A percentile compares a stretch with the other conserved stretches of the same genome.
Evolutionary conservation across 306 rosid genomes (phyloP).

Genomic region (Ziziphus jujuba): DNA sequence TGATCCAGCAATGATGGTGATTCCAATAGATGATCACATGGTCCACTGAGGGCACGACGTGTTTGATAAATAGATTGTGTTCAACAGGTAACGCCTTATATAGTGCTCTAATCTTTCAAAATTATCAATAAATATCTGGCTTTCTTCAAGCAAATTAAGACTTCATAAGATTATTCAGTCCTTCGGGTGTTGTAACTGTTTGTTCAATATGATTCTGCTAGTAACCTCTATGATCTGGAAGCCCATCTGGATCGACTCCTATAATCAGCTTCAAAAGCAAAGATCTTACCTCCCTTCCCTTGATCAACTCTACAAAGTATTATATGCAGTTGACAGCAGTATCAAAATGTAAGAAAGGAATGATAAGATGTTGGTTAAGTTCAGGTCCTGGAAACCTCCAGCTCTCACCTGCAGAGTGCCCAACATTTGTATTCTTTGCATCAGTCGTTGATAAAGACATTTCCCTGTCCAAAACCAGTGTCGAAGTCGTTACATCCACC

Average conservation of each 20-base stretch:
- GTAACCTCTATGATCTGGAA: conserved; percentile 81
- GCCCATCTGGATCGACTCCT: conserved; percentile 78
- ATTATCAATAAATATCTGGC: background rate
- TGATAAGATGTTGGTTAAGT: conserved; percentile 80
- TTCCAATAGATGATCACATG: conserved; percentile 93
- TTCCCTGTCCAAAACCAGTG: conserved; percentile 74
- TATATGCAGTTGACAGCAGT: conserved; percentile 66
- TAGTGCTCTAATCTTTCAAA: background rate
- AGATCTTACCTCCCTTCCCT: conserved; percentile 59
- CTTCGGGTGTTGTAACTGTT: background rate
- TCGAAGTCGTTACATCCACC: conserved; percentile 68
- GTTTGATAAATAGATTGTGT: conserved; percentile 72
- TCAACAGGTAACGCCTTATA: conserved; percentile 53
- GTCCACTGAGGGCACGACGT: conserved; percentile 95
- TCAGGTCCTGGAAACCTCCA: conserved; percentile 90
- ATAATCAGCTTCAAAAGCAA: conserved; percentile 75
- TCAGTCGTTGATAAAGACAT: conserved; percentile 61
- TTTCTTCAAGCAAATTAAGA: too few species aligned
- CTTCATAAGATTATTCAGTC: too few species aligned
- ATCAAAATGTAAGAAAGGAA: conserved; percentile 75
- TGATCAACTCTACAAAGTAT: conserved; percentile 65
- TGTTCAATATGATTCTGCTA: conserved; percentile 23
- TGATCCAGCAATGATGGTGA: conserved; percentile 87
- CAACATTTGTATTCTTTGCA: conserved; percentile 81
- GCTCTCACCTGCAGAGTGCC: conserved; percentile 60